phyloP scores from a whole-genome alignment of 1,284 basidiomycete genomes.

The Abortiporus biennis region DNA sequence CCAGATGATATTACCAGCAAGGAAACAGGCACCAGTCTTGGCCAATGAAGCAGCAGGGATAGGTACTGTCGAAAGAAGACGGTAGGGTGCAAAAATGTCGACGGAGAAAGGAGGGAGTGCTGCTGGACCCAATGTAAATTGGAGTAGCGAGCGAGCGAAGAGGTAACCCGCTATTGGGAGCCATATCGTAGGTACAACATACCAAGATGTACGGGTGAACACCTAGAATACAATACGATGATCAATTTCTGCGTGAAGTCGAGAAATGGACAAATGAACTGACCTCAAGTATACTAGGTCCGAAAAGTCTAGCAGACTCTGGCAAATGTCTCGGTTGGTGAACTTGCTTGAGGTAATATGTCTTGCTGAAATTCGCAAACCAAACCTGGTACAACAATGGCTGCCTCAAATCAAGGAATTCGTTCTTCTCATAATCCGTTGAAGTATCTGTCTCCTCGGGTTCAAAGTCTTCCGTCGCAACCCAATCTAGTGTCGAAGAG shows the following conservation, averaged over 20 bases:
- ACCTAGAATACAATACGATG: constrained; percentile 35
- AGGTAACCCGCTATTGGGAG: constrained; percentile 83
- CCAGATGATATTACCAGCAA: constrained; percentile 87
- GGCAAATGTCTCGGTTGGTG: constrained; percentile 92
- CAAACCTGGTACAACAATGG: constrained; percentile 86
- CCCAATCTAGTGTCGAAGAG: constrained; percentile 57
- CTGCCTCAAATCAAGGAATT: constrained; percentile 89
- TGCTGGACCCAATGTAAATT: constrained; percentile 57
- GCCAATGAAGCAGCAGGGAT: constrained; percentile 41
- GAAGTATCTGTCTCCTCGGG: constrained; percentile 81
- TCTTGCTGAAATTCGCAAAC: constrained; percentile 84
- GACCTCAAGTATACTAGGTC: constrained; percentile 78
- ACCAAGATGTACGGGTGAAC: constrained; percentile 91
- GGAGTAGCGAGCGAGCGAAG: constrained; percentile 73
- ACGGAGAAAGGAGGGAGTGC: constrained; percentile 50
- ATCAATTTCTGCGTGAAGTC: constrained; percentile 2
- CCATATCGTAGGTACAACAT: constrained; percentile 91
- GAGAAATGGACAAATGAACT: constrained; percentile 9
- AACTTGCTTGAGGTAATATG: constrained; percentile 94
- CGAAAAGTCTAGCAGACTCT: constrained; percentile 86
- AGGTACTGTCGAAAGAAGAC: constrained; percentile 28
- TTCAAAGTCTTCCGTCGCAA: constrained; percentile 81
- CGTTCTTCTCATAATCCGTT: constrained; percentile 80
- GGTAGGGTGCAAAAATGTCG: constrained; percentile 51
- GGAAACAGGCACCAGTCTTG: constrained; percentile 61